These are phyloP conservation scores for Polysphondylium violaceum DNA, from an alignment of 78 protist species.

Conservation along the genomic window DNA sequence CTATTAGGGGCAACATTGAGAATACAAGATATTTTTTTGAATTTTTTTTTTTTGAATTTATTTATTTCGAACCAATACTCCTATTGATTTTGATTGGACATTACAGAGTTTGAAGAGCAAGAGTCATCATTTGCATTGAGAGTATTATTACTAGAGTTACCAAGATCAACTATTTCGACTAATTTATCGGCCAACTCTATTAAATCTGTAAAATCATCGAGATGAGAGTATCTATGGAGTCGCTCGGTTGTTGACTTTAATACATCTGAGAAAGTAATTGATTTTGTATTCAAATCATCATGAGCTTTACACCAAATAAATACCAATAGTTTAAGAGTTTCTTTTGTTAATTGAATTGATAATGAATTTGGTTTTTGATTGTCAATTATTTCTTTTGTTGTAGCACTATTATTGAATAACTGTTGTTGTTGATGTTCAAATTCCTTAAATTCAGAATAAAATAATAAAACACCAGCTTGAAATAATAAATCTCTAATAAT, in stretches of 20 bases:
- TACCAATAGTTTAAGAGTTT: slow-evolving; percentile 3
- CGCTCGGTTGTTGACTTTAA: not conserved
- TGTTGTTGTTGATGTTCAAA: not conserved
- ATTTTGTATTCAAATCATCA: not conserved
- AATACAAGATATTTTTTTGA: not conserved
- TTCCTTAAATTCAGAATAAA: slow-evolving; percentile 9
- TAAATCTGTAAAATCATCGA: not conserved
- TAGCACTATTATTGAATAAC: not conserved
- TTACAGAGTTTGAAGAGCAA: not conserved
- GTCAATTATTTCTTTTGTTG: not conserved
- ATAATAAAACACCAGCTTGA: slow-evolving; percentile 7
- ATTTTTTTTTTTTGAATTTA: not conserved
- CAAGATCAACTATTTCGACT: slow-evolving; percentile 10
- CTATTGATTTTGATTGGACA: not conserved
- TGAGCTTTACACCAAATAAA: slow-evolving; percentile 11
- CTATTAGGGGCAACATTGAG: not conserved
- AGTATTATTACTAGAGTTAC: not conserved
- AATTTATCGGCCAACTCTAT: slow-evolving; percentile 2
- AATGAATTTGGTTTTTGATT: not conserved
- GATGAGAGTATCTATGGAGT: slow-evolving; percentile 16
- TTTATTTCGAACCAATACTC: not conserved
- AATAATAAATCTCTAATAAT: slow-evolving; percentile 2
- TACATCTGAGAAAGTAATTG: not conserved
- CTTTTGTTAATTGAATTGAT: not conserved
- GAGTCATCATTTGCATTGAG: slow-evolving; percentile 2